phyloP scores from a whole-genome alignment of 805 yeast species.

The Candida alai region DNA sequence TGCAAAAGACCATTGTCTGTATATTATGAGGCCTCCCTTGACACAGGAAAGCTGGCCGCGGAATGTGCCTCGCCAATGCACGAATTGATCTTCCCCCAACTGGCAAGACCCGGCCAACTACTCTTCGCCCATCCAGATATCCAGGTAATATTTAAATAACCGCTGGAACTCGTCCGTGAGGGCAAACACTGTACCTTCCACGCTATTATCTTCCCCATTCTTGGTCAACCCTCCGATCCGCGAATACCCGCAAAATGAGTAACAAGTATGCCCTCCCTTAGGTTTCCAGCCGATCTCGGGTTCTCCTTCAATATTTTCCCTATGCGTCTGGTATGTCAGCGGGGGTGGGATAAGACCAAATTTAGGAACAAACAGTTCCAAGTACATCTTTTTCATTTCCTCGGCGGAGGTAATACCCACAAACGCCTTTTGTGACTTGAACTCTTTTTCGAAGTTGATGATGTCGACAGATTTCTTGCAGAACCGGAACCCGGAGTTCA shows the following conservation, averaged over 20 bases:
- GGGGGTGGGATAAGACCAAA: too few relatives aligned
- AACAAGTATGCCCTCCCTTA: constrained; percentile 47
- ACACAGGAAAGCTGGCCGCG: too few relatives aligned
- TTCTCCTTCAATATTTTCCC: constrained; percentile 32
- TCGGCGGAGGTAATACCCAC: neutral
- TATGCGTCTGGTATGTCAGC: too few relatives aligned
- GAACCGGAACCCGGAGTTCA: constrained; percentile 58
- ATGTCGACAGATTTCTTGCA: constrained; percentile 40
- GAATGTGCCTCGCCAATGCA: too few relatives aligned
- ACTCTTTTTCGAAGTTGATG: neutral
- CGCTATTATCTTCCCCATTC: constrained; percentile 29
- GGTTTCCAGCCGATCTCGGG: constrained; percentile 51
- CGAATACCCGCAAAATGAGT: constrained; percentile 54
- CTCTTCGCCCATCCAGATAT: constrained; percentile 42
- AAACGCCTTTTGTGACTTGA: neutral
- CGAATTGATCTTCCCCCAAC: too few relatives aligned
- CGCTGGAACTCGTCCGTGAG: constrained; percentile 25
- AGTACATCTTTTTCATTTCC: neutral
- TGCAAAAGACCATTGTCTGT: too few relatives aligned
- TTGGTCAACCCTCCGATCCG: constrained; percentile 44
- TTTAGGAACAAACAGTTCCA: neutral
- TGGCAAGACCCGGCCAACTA: too few relatives aligned
- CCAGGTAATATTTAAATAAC: constrained; percentile 42
- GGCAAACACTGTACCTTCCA: constrained; percentile 42
- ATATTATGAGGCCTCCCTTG: too few relatives aligned